Evolutionary conservation across 2,329 filamentous ascomycete genomes (phyloP), one percentile per base, ranked within the genome.

Genomic region (Thielaviopsis musarum): DNA sequence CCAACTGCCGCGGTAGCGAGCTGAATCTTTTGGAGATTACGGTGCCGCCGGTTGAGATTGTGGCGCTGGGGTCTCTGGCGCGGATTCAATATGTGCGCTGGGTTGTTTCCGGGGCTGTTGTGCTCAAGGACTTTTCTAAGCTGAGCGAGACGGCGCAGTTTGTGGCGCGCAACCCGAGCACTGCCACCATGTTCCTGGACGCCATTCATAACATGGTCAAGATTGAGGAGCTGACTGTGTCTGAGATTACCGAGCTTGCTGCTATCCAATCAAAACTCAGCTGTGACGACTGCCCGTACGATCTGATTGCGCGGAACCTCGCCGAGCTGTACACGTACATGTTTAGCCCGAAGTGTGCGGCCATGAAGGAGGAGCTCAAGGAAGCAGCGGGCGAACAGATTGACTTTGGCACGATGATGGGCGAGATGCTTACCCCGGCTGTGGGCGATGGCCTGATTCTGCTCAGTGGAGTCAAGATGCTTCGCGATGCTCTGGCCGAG

Each of bases 51-150:
- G 13, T 55, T 2, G 57, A 53, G 13, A 34, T 24, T 15, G 41
- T 61, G 19, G 28, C 59, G 12, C 21, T 57, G 9, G 59, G 59
- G 9, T 59, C 60, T 3, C 41, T 62, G 22, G 54, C 60, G 17
- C 57, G 57, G 4, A 59, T 59, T 45, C 60, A 62, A 28, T 62
- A 62, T 41, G 51, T 62, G 30, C 60, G 57, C 19, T 62, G 60
- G 60, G 49, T 38, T 22, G 54, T 55, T 17, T 54, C 57, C 10
- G 22, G 58, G 9, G 53, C 57, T 10, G 51, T 62, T 19, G 54
- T 57, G 10, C 52, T 21, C 34, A 52, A 60, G 49, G 28, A 45
- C 41, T 57, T 53, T 41, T 5, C 54, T 19, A 45, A 56, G 28
- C 26, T 59, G 22, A 24, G 24, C 5, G 34, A 45, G 12, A 26